phyloP scores from a whole-genome alignment of 78 protist species.

The Anaeramoeba ignava region DNA sequence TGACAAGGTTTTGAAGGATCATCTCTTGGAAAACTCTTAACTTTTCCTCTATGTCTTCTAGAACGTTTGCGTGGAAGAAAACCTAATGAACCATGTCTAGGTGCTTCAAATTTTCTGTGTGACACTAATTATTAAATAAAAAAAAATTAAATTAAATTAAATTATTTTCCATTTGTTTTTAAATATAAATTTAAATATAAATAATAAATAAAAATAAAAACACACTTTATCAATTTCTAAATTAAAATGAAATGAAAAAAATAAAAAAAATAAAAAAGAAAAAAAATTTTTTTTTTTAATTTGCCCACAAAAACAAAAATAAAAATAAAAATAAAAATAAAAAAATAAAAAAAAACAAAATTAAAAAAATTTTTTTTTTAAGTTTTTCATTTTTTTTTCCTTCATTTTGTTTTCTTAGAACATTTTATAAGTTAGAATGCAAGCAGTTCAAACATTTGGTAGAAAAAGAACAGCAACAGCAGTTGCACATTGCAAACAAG shows the following conservation, averaged over 20 bases:
- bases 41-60: conserved; percentile 66
- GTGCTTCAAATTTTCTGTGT: conserved; percentile 84
- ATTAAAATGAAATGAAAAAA: not conserved
- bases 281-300: not conserved
- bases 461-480: conserved; percentile 93
- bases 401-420: no score
- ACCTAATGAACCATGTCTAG: conserved; percentile 98
- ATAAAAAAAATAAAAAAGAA: conserved; percentile 1
- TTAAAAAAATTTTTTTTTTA: conserved; percentile 1
- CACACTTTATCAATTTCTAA: not conserved
- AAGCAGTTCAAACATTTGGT: conserved; percentile 4
- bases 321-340: not conserved
- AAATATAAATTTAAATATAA: not conserved
- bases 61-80: conserved; percentile 96
- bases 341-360: not conserved
- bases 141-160: not conserved
- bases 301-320: not conserved
- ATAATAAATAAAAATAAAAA: not conserved
- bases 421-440: no score
- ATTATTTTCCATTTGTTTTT: conserved; percentile 2
- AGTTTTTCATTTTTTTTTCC: not conserved
- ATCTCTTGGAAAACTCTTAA: conserved; percentile 91
- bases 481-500: conserved; percentile 83
- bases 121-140: conserved; percentile 24
- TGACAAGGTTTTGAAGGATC: conserved; percentile 75